Evolutionary conservation across 169 alveolate genomes (phyloP).

Genomic region (Plasmodium knowlesi): DNA sequence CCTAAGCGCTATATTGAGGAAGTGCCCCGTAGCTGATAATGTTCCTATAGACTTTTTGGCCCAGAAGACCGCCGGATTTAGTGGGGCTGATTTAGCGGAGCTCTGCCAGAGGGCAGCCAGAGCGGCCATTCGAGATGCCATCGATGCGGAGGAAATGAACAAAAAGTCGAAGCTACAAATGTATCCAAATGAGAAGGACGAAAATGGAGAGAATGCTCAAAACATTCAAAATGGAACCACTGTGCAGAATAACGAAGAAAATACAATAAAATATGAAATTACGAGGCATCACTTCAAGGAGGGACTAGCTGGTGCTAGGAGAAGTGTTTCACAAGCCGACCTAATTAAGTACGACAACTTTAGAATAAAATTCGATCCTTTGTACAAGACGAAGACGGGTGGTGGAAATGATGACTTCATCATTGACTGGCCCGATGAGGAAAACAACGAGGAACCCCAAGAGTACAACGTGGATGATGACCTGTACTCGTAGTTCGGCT

Average conservation of each 20-base stretch:
- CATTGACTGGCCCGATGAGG: constrained; percentile 95
- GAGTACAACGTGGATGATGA: constrained; percentile 72
- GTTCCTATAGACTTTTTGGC: constrained; percentile 98
- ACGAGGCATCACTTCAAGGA: constrained; percentile 99
- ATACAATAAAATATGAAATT: constrained; percentile 94
- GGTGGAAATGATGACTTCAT: constrained; percentile 89
- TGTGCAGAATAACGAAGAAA: constrained; percentile 80
- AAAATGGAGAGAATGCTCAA: constrained; percentile 77
- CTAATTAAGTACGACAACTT: constrained; percentile 95
- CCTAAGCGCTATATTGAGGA: constrained; percentile 95
- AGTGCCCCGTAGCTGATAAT: constrained; percentile 98
- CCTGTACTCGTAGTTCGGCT: constrained; percentile 40
- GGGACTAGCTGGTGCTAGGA: constrained; percentile 98
- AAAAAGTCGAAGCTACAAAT: constrained; percentile 77
- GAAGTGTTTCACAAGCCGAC: constrained; percentile 95
- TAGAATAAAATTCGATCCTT: constrained; percentile 98
- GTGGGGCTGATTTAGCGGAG: constrained; percentile 99
- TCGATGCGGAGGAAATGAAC: constrained; percentile 87
- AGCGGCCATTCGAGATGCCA: constrained; percentile 99
- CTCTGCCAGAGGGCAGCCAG: constrained; percentile 99
- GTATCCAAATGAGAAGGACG: constrained; percentile 56
- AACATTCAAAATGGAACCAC: neutral
- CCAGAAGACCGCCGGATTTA: constrained; percentile 98
- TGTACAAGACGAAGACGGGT: constrained; percentile 93
- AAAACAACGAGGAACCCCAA: constrained; percentile 71